phyloP scores from a whole-genome alignment of 176 grass and related monocot species.

The Oryza punctata region DNA sequence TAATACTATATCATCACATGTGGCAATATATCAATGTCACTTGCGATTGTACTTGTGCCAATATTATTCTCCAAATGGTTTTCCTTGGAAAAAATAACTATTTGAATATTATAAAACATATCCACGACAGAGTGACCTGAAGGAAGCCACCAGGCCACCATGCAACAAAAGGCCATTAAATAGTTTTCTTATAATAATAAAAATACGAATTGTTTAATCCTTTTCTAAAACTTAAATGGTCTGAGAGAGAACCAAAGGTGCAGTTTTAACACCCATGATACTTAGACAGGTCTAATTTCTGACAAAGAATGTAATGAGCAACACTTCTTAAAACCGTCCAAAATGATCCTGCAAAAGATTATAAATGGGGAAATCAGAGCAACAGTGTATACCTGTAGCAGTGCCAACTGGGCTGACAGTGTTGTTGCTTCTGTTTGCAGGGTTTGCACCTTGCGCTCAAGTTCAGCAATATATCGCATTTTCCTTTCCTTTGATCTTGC shows the following conservation, averaged over 20 bases:
- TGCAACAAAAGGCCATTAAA: neutral
- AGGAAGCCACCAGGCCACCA: neutral
- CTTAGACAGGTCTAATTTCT: constrained; percentile 1
- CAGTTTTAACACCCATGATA: neutral
- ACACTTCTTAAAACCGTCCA: neutral
- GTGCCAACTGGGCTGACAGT: constrained; percentile 59
- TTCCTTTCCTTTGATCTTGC: constrained; percentile 91
- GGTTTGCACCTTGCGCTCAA: constrained; percentile 61
- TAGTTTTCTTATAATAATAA: neutral
- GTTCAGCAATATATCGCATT: constrained; percentile 75
- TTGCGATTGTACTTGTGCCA: neutral
- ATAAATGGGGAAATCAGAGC: constrained; percentile 3
- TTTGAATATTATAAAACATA: constrained; percentile 6
- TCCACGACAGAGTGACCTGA: neutral
- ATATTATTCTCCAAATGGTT: constrained; percentile 2
- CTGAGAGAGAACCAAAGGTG: constrained; percentile 1
- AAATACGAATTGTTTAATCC: neutral
- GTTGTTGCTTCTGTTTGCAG: constrained; percentile 73
- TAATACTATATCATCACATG: neutral
- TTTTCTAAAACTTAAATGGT: constrained; percentile 25
- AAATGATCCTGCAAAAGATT: neutral
- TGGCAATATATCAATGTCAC: constrained; percentile 15
- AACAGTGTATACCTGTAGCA: constrained; percentile 57
- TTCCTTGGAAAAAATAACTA: neutral
- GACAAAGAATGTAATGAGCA: neutral